Evolutionary conservation across 805 yeast species (phyloP), one percentile per base, ranked within the genome.

Genomic region (Starmerella apicola): DNA sequence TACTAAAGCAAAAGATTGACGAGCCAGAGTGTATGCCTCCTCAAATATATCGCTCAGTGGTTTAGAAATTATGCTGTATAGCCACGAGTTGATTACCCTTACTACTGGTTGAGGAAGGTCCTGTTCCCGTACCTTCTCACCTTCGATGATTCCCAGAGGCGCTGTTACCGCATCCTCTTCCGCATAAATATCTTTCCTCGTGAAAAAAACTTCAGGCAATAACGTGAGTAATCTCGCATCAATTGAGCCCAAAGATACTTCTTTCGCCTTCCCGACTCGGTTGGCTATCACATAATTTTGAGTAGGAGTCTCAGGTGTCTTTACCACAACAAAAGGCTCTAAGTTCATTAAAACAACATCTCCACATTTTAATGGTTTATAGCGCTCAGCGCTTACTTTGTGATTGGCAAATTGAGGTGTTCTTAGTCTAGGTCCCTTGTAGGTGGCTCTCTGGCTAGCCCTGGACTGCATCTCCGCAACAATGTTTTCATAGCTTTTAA

Each of bases 171-270:
- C 21, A 24, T 34, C 37, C 19, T 42, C 42, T 2, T 32, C 23
- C 6, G 44, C 34, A 23, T 28, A 42, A 2, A 42, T 20, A 16
- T 8, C 16, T 4, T 21, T 15, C 4, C 16, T 17, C 3, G 34
- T 23, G 13, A 38, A 20, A 3, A 17, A 13, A 2, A 6, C 2
- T 15, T 32, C 21, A 8, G 34, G 30, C 9, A 46, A 27, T 5
- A 46, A 32, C 12, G 39, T 20, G 23, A 43, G 32, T 16, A 46
- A 34, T 18, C 45, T 34, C 19, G 45, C 47, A 13, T 46, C 45
- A 13, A 46, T 27, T 9, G 19, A 18, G 25, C 22, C 18, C 18
- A 39, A 28, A 5, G 25, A 19, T 7, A 38, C 31, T 26, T 43
- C 45, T 10, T 21, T 24, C 12, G 35, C 31, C 7, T 25, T 21